Evolutionary conservation across 805 yeast species (phyloP).

Genomic region (Cyberlindnera euphorbiiphila): DNA sequence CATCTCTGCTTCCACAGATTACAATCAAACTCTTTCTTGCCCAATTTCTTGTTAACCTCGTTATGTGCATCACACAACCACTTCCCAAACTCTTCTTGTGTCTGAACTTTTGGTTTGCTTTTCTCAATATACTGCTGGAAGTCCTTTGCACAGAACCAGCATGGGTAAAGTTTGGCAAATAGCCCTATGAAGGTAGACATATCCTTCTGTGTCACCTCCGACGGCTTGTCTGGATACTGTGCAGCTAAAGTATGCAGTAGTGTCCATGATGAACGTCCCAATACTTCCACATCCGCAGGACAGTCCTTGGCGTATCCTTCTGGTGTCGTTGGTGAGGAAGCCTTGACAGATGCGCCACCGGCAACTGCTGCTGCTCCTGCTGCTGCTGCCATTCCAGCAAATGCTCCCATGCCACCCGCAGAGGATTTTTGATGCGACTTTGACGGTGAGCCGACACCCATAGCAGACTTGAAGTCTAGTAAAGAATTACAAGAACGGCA

Average conservation of each 20-base stretch:
- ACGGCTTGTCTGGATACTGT: slow-evolving; percentile 71
- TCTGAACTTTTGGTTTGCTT: slow-evolving; percentile 49
- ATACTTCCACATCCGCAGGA: slow-evolving; percentile 81
- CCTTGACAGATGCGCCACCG: slow-evolving; percentile 16
- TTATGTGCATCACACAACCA: slow-evolving; percentile 98
- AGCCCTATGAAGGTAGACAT: slow-evolving; percentile 64
- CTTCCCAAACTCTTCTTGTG: slow-evolving; percentile 74
- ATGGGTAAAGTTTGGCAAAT: slow-evolving; percentile 83
- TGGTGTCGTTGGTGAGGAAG: slow-evolving; percentile 16
- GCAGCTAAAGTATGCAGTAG: slow-evolving; percentile 89
- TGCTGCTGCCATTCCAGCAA: slow-evolving; percentile 8
- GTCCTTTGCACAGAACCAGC: slow-evolving; percentile 90
- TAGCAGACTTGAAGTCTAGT: slow-evolving; percentile 72
- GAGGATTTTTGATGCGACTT: neutral
- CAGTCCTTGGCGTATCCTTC: slow-evolving; percentile 43
- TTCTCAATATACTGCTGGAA: slow-evolving; percentile 57
- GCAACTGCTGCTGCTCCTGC: slow-evolving; percentile 9
- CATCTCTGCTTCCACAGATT: slow-evolving; percentile 89
- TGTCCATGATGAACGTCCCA: slow-evolving; percentile 92
- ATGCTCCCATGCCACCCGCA: slow-evolving; percentile 11
- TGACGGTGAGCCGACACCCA: slow-evolving; percentile 13
- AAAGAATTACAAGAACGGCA: slow-evolving; percentile 89
- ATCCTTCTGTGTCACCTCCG: slow-evolving; percentile 58
- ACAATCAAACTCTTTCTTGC: slow-evolving; percentile 85
- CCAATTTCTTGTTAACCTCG: slow-evolving; percentile 80